Base-by-base conservation (phyloP, 495 filamentous ascomycete genomes). In the Sordaria brevicollis region DNA sequence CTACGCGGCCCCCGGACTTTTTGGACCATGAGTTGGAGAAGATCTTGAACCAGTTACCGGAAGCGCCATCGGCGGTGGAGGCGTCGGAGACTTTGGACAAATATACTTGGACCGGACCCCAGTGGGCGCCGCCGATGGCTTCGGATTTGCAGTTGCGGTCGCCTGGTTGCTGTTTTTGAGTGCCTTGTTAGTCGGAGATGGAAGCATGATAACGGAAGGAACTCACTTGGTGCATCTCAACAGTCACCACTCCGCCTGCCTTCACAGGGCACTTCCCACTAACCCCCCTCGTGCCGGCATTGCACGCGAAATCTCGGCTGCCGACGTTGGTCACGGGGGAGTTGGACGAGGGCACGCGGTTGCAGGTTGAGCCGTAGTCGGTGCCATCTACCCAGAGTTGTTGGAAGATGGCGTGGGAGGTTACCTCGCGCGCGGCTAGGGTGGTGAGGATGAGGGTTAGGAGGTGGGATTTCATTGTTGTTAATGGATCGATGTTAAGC, bases 21-120 rank as follows among this genome's bases (percentile, higher is more conserved):
- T 75, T 75, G 38, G 79, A 78, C 81, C 82, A 84, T 54, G 80
- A 78, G 69, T 84, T 78, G 65, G 81, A 80, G 75, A 80, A 84
- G 76, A 84, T 79, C 78, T 87, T 87, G 76, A 83, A 85, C 85
- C 85, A 87, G 2, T 75, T 70, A 2, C 75, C 72, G 2, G 76
- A 67, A 4, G 71, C 21, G 11, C 81, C 80, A 69, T 79, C 76
- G 9, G 83, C 84, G 6, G 76, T 79, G 17, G 79, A 75, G 5
- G 86, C 82, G 74, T 87, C 82, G 19, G 75, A n/a, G 3, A 88
- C 86, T 62, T 83, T 81, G 74, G 78, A 78, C 70, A 88, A 81
- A 77, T 87, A 89, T 34, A 82, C 81, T 69, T 85, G 79, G 5
- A 88, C 86, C 17, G 82, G 81, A 3, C 81, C 81, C 76, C 78